Conservation (phyloP, 192 early-diverging fungal species). For the Gryganskiella cystojenkinii region DNA sequence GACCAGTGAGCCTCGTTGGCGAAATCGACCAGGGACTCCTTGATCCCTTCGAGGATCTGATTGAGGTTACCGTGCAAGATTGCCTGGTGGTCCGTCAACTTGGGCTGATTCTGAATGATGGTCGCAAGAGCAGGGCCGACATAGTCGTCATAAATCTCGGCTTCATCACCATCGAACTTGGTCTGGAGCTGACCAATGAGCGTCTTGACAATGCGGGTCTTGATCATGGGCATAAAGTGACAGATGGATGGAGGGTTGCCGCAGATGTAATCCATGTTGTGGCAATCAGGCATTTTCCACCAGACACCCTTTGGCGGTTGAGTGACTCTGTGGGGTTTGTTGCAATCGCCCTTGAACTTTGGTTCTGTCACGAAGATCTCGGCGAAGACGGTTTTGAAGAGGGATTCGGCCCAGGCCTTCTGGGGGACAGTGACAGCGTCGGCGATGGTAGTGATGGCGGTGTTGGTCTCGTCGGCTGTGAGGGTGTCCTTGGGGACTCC, state of each 20-base stretch:
- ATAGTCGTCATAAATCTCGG: constrained; percentile 29
- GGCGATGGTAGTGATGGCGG: constrained; percentile 23
- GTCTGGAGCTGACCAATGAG: constrained; percentile 36
- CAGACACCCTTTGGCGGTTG: constrained; percentile 59
- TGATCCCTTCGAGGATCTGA: constrained; percentile 36
- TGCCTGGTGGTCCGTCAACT: neutral
- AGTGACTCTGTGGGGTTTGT: constrained; percentile 56
- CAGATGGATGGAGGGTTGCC: constrained; percentile 71
- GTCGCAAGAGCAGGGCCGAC: constrained; percentile 30
- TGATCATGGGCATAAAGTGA: constrained; percentile 62
- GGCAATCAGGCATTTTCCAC: constrained; percentile 64
- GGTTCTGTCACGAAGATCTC: constrained; percentile 60
- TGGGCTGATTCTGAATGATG: constrained; percentile 12
- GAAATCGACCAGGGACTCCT: constrained; percentile 21
- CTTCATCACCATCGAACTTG: constrained; percentile 32
- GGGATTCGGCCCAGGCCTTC: constrained; percentile 22
- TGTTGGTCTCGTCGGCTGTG: constrained; percentile 14
- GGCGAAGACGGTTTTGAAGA: constrained; percentile 52
- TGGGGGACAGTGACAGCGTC: constrained; percentile 26
- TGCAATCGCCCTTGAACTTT: constrained; percentile 69
- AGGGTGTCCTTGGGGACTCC: constrained; percentile 33
- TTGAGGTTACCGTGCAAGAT: constrained; percentile 44
- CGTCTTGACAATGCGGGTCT: constrained; percentile 45
- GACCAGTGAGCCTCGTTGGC: constrained; percentile 34
- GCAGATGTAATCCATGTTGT: constrained; percentile 66